These are phyloP conservation scores for Hydnum rufescens DNA, from an alignment of 768 basidiomycete species.

Conservation along the genomic window DNA sequence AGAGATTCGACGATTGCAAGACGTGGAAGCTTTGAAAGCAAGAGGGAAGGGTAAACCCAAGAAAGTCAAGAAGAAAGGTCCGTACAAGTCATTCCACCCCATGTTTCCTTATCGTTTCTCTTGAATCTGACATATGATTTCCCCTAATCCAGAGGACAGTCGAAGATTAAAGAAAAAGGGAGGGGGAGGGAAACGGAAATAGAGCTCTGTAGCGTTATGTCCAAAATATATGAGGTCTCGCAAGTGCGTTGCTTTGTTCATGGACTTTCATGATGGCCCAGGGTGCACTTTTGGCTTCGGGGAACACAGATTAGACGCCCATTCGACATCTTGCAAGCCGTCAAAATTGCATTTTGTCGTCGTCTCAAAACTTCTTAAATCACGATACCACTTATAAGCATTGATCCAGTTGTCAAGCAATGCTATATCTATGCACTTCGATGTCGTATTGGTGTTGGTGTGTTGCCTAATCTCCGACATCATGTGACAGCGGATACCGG, in stretches of 20 bases:
- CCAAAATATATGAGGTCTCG: no score
- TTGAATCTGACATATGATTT: background rate
- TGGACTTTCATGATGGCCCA: no score
- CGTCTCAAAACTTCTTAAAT: no score
- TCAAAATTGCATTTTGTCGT: no score
- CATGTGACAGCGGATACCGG: background rate
- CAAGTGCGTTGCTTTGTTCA: no score
- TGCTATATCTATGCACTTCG: background rate
- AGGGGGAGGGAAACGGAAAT: background rate
- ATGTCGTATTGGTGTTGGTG: background rate
- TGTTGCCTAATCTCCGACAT: background rate
- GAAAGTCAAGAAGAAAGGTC: slow-evolving; percentile 54
- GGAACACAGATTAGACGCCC: no score
- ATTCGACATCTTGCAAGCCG: no score
- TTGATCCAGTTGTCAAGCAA: background rate
- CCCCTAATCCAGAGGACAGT: background rate
- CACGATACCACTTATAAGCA: no score
- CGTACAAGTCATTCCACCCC: no score
- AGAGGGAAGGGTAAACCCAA: slow-evolving; percentile 72
- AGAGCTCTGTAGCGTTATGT: no score
- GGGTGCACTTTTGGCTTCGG: no score
- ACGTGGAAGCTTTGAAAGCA: slow-evolving; percentile 44
- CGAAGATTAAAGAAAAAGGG: slow-evolving; percentile 2
- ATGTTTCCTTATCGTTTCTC: slow-evolving; percentile 13
- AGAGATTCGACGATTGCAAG: slow-evolving; percentile 47